Conservation (phyloP, 345 rosid species). For the Eucalyptus erythrocorys region DNA sequence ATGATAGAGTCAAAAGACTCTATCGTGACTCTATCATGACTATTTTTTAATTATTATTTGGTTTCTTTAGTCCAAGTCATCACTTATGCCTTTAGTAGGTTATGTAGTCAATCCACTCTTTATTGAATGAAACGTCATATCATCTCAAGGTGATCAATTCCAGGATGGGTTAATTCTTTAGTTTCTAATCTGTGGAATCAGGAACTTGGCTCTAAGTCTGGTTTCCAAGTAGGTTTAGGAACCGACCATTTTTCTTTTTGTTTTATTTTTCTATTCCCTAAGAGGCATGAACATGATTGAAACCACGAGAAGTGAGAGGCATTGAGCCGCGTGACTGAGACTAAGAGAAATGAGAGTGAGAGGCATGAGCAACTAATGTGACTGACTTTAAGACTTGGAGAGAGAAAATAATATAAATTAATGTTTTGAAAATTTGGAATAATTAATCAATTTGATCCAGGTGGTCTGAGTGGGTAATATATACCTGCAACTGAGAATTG, state of each 20-base stretch:
- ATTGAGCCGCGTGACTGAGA: background rate
- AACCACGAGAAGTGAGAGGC: background rate
- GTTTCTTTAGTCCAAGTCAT: background rate
- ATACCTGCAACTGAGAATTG: rapidly evolving
- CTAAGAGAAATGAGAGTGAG: background rate
- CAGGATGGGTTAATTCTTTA: rapidly evolving
- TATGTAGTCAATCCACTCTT: background rate
- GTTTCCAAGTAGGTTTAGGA: background rate
- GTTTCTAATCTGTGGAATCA: too few relatives aligned
- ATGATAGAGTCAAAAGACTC: too few relatives aligned
- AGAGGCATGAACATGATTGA: too few relatives aligned
- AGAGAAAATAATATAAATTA: too few relatives aligned
- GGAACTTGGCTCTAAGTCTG: background rate
- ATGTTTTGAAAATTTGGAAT: too few relatives aligned
- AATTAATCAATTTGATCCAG: too few relatives aligned
- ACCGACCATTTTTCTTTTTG: background rate
- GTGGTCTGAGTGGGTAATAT: too few relatives aligned
- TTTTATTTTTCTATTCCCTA: background rate
- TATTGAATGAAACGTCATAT: background rate
- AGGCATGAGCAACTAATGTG: background rate
- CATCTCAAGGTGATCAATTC: background rate
- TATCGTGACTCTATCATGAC: too few relatives aligned
- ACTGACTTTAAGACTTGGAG: background rate
- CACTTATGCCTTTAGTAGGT: background rate
- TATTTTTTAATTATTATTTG: background rate